These are phyloP conservation scores for Coleophoma crateriformis DNA, from an alignment of 2,329 filamentous ascomycete genomes.

Conservation along the genomic window DNA sequence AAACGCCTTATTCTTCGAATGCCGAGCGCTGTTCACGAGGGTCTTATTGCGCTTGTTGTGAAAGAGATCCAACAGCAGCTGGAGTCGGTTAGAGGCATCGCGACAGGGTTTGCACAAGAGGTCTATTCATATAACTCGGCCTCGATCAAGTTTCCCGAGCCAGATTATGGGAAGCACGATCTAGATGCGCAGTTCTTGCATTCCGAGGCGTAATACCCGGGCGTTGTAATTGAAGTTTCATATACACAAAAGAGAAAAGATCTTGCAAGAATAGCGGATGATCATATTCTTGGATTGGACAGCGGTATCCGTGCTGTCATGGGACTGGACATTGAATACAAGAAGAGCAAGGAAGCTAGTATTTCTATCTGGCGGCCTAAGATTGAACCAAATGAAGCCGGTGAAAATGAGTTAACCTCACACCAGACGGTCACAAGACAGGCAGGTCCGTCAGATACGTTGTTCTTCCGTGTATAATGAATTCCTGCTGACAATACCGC, in stretches of 20 bases:
- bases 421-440: background rate
- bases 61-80: slow-evolving; percentile 8
- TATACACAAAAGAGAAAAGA: slow-evolving; percentile 25
- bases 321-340: slow-evolving; percentile 27
- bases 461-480: no score
- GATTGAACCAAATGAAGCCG: slow-evolving; percentile 12
- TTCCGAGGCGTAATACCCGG: slow-evolving; percentile 12
- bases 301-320: slow-evolving; percentile 24
- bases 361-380: slow-evolving; percentile 26
- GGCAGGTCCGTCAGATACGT: no score
- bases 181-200: slow-evolving; percentile 21
- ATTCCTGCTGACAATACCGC: no score
- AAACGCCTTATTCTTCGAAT: slow-evolving; percentile 13
- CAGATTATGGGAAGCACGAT: slow-evolving; percentile 9
- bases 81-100: slow-evolving; percentile 2
- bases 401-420: background rate
- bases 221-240: slow-evolving; percentile 26
- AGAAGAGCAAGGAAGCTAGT: slow-evolving; percentile 18
- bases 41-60: slow-evolving; percentile 9
- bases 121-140: slow-evolving; percentile 5
- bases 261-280: slow-evolving; percentile 22
- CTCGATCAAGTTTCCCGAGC: slow-evolving; percentile 5
- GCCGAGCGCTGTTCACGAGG: slow-evolving; percentile 13
- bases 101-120: slow-evolving; percentile 7
- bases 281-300: slow-evolving; percentile 25